Conservation (phyloP, 2,329 filamentous ascomycete species). For the Myriosclerotinia scirpicola region DNA sequence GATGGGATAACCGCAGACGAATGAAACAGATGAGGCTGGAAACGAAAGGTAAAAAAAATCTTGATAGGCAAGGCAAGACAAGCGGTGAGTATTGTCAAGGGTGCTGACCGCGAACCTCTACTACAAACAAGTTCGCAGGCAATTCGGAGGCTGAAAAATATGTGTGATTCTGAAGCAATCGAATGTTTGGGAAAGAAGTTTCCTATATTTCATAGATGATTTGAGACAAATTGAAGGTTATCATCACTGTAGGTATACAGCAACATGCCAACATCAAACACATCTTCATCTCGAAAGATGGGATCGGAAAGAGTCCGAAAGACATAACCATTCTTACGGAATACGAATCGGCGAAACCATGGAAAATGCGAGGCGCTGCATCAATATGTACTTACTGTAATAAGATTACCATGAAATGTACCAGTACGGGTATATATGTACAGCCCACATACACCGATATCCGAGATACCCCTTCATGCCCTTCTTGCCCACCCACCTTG, state of each 20-base stretch:
- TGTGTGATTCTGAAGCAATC: not conserved
- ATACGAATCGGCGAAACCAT: slow-evolving; percentile 2
- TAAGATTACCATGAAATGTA: not conserved
- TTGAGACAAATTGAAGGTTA: no score
- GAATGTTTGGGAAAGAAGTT: no score
- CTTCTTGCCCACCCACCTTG: not conserved
- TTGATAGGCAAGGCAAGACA: slow-evolving; percentile 11
- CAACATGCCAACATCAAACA: not conserved
- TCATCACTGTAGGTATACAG: not conserved
- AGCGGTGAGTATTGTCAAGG: slow-evolving; percentile 19
- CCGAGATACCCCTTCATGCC: slow-evolving; percentile 14
- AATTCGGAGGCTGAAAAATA: not conserved
- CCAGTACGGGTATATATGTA: not conserved
- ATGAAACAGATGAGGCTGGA: slow-evolving; percentile 25
- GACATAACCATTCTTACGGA: not conserved
- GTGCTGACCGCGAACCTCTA: slow-evolving; percentile 13
- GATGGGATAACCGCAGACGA: not conserved
- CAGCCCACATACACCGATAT: not conserved
- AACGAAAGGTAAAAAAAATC: not conserved
- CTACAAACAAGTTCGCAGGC: not conserved
- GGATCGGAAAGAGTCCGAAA: not conserved
- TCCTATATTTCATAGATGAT: no score
- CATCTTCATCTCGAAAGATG: slow-evolving; percentile 11
- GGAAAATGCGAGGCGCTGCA: slow-evolving; percentile 15
- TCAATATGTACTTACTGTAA: slow-evolving; percentile 4